phyloP scores from a whole-genome alignment of 148 eudicot species.

The Vaccinium corymbosum region DNA sequence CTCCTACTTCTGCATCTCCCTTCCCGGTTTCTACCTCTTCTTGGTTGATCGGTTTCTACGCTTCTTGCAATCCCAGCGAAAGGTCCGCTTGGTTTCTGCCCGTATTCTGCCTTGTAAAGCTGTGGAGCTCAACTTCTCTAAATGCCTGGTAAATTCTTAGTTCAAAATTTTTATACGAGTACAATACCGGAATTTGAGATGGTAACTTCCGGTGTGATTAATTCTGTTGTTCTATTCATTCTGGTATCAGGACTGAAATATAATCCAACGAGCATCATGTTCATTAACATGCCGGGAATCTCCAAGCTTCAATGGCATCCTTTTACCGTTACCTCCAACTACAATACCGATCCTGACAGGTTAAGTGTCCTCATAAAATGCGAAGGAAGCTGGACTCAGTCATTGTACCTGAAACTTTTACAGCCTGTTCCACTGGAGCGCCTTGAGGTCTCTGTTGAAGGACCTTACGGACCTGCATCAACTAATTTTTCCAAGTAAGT shows the following conservation, averaged over 20 bases:
- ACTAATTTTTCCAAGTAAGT: conserved; percentile 51
- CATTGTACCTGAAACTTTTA: conserved; percentile 38
- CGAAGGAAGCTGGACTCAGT: conserved; percentile 63
- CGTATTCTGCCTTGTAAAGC: conserved; percentile 51
- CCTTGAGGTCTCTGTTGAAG: conserved; percentile 64
- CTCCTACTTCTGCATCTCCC: conserved; percentile 29
- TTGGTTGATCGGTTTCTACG: conserved; percentile 45
- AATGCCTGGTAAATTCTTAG: conserved; percentile 31
- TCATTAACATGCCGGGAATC: conserved; percentile 51
- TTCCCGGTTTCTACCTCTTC: conserved; percentile 52
- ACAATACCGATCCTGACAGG: conserved; percentile 49
- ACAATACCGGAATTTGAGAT: not conserved
- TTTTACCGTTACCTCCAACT: conserved; percentile 56
- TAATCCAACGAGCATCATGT: conserved; percentile 59
- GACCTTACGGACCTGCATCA: conserved; percentile 71
- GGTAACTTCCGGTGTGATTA: not conserved
- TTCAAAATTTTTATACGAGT: too few species aligned
- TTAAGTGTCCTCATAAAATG: conserved; percentile 59
- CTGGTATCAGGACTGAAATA: conserved; percentile 39
- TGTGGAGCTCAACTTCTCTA: conserved; percentile 76
- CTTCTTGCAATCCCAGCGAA: conserved; percentile 41
- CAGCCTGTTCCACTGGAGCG: conserved; percentile 30
- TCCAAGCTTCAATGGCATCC: conserved; percentile 90
- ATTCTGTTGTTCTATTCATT: not conserved
- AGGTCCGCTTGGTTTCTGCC: conserved; percentile 43